A percentile compares a stretch with the other conserved stretches of the same genome.
These are phyloP conservation scores for Chrysosporium queenslandicum DNA, from an alignment of 2,329 filamentous ascomycete species.

Conservation along the genomic window DNA sequence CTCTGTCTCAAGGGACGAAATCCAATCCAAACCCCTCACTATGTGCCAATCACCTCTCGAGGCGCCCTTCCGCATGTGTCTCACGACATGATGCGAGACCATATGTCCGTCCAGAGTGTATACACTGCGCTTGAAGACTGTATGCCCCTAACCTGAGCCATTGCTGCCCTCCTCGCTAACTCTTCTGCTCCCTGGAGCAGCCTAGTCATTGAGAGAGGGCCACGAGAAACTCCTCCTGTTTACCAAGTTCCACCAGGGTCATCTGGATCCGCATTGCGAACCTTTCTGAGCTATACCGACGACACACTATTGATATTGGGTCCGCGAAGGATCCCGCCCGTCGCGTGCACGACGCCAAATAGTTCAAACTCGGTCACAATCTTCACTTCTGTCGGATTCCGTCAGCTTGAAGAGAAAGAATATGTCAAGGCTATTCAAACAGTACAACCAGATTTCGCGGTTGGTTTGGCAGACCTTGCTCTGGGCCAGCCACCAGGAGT, in stretches of 20 bases:
- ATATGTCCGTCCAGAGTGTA: constrained; percentile 56
- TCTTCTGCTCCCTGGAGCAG: constrained; percentile 28
- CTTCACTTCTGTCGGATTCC: constrained; percentile 79
- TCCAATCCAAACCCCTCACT: constrained; percentile 72
- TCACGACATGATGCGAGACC: constrained; percentile 64
- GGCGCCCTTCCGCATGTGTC: constrained; percentile 80
- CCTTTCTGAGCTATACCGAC: constrained; percentile 63
- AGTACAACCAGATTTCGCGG: constrained; percentile 69
- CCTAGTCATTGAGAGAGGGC: constrained; percentile 54
- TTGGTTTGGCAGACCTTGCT: constrained; percentile 67
- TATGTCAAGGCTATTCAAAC: constrained; percentile 56
- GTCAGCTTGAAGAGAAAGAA: constrained; percentile 55
- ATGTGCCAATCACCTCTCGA: constrained; percentile 68
- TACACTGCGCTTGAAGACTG: constrained; percentile 90
- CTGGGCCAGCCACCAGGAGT: constrained; percentile 49
- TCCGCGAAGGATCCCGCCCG: constrained; percentile 65
- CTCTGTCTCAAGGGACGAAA: constrained; percentile 54
- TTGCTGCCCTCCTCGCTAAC: constrained; percentile 21
- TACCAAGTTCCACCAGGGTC: constrained; percentile 40
- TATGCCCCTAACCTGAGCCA: constrained; percentile 40
- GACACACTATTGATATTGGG: constrained; percentile 61
- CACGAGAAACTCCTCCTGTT: constrained; percentile 41
- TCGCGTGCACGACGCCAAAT: constrained; percentile 59
- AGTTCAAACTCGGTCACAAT: constrained; percentile 62
- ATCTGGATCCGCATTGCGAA: constrained; percentile 53